Evolutionary conservation across 192 early-diverging fungal genomes (phyloP).

Genomic region (Neocallimastix lanati): DNA sequence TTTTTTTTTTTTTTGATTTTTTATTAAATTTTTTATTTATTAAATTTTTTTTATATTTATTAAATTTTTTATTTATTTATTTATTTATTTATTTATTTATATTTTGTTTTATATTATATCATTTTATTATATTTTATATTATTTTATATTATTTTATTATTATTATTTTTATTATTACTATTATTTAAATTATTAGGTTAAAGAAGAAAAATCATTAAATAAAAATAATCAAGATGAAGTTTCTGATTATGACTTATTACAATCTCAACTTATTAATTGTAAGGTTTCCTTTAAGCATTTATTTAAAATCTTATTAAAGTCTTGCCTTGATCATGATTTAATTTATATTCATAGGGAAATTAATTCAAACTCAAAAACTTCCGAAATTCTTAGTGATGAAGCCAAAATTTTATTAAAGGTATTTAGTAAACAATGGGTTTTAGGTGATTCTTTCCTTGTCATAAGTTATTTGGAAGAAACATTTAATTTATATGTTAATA

Average conservation of each 20-base stretch:
- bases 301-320: slow-evolving; percentile 19
- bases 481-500: slow-evolving; percentile 20
- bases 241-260: not conserved
- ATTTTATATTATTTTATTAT: too few species aligned
- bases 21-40: too few species aligned
- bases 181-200: too few species aligned
- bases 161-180: too few species aligned
- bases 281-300: slow-evolving; percentile 7
- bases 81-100: too few species aligned
- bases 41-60: too few species aligned
- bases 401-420: slow-evolving; percentile 13
- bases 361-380: slow-evolving; percentile 2
- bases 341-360: slow-evolving; percentile 12
- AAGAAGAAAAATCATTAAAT: not conserved
- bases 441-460: slow-evolving; percentile 22
- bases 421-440: slow-evolving; percentile 13
- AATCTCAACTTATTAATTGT: not conserved
- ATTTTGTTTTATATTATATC: too few species aligned
- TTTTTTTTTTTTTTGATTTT: too few species aligned
- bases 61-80: too few species aligned
- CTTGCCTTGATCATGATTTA: slow-evolving; percentile 19
- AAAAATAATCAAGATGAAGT: not conserved
- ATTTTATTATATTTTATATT: too few species aligned
- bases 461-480: slow-evolving; percentile 20
- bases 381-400: slow-evolving; percentile 21